Evolutionary conservation across 495 filamentous ascomycete genomes (phyloP), one percentile per base, ranked within the genome.

Genomic region (Platismatia glauca): DNA sequence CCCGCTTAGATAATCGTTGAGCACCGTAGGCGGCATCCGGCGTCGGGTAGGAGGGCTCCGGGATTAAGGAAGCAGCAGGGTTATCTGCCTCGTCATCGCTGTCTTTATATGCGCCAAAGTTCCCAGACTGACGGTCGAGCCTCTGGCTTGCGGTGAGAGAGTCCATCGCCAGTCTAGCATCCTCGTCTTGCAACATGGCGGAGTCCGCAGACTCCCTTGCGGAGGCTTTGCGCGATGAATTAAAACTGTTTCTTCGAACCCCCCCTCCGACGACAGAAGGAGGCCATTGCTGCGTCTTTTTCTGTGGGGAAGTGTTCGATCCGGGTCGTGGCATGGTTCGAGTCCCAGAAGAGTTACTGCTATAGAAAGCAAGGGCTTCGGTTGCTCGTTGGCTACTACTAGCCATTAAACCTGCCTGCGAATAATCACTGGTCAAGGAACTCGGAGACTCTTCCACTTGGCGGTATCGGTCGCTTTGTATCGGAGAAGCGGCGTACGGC

Each of bases 401-500:
- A 61, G 67, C 70, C 52, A 90, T 79, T 35, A 89, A 71, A 20
- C 80, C 81, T 44, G 89, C 86, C 59, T 79, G 76, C 5, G 87
- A 88, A 58, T 84, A 78, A 60, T 83, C 82, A 67, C 86, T 90
- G 58, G 74, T 83, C 85, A 83, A 88, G 7, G 87, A 89, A 63
- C 84, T 81, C 39, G 82, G 86, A 6, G 87, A 82, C 18, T 81
- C 75, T 37, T 85, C 82, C 48, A 83, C 73, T 41, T 77, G 75
- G 13, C 76, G 73, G 7, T 79, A 78, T 62, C 76, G 79, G 63
- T 89, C 84, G 52, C 83, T 78, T 55, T 81, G 78, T 59, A 86
- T 78, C 3, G 85, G 84, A 7, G 82, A 70, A 31, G 86, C 83
- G 41, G 66, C 50, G 7, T 52, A 50, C 5, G 18, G 34, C 20